Base-by-base conservation (phyloP, 108 stramenopile genomes). In the Asterionellopsis glacialis region DNA sequence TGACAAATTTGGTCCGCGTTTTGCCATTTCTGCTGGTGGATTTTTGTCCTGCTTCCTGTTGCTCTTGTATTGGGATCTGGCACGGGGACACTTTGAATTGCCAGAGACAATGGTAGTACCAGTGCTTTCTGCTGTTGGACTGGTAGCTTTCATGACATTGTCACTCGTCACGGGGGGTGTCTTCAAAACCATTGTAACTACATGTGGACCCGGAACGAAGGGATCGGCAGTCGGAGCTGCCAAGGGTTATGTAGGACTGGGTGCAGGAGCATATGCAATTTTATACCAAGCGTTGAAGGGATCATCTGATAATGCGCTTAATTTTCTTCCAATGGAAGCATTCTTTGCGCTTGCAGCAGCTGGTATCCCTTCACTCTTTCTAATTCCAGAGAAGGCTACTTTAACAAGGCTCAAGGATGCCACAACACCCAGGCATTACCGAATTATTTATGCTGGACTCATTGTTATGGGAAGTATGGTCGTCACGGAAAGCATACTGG, bases 201-300 rank as follows among this genome's bases (percentile, higher is more conserved):
- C 60, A 49, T 81, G 81, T 58, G 82, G 81, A 0, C 67, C 72
- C 13, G 85, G 84, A 18, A 80, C 75, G 27, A 92, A 88, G 55
- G 91, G 91, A 25, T 74, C 67, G 25, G 91, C 85, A 9, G 91
- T 92, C 18, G 91, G 91, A 21, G 73, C 82, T 60, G 91, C 91
- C 58, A 92, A 92, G 73, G 91, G 87, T 16, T 92, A 86, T 61
- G 91, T 92, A 1, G 91, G 91, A 15, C 63, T 92, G 26, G 91
- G 91, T 6, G 65, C 63, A 41, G 84, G 78, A 15, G 77, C 69
- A 0, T 85, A 82, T 60, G 80, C 72, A 7, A 71, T 68, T 45
- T 45, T 89, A 13, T 92, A 88, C 60, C 63, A 81, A 47, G 57
- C 84, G 13, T 65, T 88, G 26, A 76, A 80, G 26, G 27, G 59